Base-by-base conservation (phyloP, 345 rosid species). In the Eutrema yunnanense region DNA sequence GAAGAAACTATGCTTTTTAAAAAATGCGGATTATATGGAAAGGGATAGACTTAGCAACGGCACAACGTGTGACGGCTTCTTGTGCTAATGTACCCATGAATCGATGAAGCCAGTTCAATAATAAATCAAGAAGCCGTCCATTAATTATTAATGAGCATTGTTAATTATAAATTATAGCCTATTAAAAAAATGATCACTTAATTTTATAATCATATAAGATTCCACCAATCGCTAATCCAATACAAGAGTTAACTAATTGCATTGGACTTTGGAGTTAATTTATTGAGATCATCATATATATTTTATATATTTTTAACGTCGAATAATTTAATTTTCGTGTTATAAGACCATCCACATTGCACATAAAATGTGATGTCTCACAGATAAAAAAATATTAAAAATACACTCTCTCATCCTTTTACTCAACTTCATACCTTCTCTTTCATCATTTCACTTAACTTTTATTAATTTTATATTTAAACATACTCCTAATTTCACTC, bases 1-100 rank as follows among this genome's bases (percentile, higher is more conserved):
- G 33, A 38, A 36, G 22, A 62, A 40, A 61, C 6, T 12, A 32
- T 52, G 13, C 22, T 13, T 6, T 16, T 11, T 11, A n/a, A n/a
- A n/a, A 71, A 50, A 72, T 3, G n/a, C 16, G 30, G 3, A 51
- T 32, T 34, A 5, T 8, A 65, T 40, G 61, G 72, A 58, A 66
- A 66, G 53, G 61, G 61, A 57, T 65, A 65, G 67, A 65, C 58
- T 65, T 32, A 2, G 61, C 49, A 64, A 73, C 34, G 71, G 71
- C 60, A 74, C 62, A 58, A 42, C 67, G 60, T 73, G 66, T 73
- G 62, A 66, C 67, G 54, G 67, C 78, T 66, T 66, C 71, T 56
- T 57, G 60, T 56, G 60, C 36, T 47, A 55, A 26, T 46, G 41
- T 26, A 26, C n/a, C 46, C 47, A 57, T 19, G 51, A 46, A 47